phyloP scores from a whole-genome alignment of 345 rosid species.

The Rhizophora apiculata region DNA sequence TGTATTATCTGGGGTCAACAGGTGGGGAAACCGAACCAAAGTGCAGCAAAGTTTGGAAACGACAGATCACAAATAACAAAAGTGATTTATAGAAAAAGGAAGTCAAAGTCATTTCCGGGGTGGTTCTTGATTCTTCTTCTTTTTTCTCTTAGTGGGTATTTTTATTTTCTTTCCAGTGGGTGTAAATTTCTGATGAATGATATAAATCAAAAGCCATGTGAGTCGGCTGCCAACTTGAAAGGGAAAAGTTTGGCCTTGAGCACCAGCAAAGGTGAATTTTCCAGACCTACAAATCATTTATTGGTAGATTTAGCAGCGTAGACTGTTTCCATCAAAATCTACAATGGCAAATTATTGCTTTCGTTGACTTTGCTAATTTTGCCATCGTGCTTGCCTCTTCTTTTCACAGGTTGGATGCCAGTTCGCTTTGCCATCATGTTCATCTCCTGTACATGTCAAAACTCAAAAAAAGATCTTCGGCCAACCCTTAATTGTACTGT shows the following conservation, averaged over 20 bases:
- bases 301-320: too few species aligned
- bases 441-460: not conserved
- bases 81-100: slow-evolving; percentile 7
- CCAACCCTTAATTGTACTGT: too few species aligned
- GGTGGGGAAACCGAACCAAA: not conserved
- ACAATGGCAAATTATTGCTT: too few species aligned
- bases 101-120: slow-evolving; percentile 4
- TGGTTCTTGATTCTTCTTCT: slow-evolving; percentile 35
- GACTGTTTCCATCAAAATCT: too few species aligned
- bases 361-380: not conserved
- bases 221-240: slow-evolving; percentile 34
- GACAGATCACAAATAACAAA: not conserved
- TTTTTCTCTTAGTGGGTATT: not conserved
- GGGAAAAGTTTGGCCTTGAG: slow-evolving; percentile 17
- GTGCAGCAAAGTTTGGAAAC: not conserved
- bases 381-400: slow-evolving; percentile 13
- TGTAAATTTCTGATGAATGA: not conserved
- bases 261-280: slow-evolving; percentile 43
- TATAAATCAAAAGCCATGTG: slow-evolving; percentile 33
- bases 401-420: slow-evolving; percentile 4
- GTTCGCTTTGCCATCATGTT: not conserved
- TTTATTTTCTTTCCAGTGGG: not conserved
- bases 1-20: not conserved
- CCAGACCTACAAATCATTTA: not conserved
- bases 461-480: too few species aligned